Conservation (phyloP, 371 early-diverging fungal genomes). For the Umbelopsis sp. region DNA sequence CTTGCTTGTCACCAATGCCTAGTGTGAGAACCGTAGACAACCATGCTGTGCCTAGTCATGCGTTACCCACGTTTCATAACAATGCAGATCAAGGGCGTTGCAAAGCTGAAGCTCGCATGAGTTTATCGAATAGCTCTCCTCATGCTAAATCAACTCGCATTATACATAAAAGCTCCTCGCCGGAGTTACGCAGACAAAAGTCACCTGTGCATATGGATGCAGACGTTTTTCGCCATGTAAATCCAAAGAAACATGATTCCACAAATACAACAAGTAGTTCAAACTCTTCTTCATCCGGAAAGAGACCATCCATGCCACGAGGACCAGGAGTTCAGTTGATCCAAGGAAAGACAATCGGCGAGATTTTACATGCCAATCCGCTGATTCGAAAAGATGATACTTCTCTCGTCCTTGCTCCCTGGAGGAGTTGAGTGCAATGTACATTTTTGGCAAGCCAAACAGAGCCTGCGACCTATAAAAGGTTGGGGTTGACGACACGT, state of each 20-base stretch:
- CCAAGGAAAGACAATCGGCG: slow-evolving; percentile 8
- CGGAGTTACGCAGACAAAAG: background rate
- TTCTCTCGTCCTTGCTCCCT: background rate
- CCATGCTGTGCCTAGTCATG: background rate
- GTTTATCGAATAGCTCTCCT: too few relatives aligned
- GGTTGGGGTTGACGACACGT: too few relatives aligned
- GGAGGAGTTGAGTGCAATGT: background rate
- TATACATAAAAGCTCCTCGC: background rate
- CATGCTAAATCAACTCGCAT: background rate
- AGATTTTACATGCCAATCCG: slow-evolving; percentile 2
- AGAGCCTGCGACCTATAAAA: too few relatives aligned
- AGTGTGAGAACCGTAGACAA: background rate
- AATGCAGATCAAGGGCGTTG: background rate
- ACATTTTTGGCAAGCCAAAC: background rate
- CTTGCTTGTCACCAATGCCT: background rate
- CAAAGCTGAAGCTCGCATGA: background rate
- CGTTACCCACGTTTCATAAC: background rate
- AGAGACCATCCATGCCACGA: background rate
- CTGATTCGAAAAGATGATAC: slow-evolving; percentile 1
- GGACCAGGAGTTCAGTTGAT: background rate
- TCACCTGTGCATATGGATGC: background rate
- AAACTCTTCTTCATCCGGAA: background rate
- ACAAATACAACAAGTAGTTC: background rate
- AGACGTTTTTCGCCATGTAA: background rate
- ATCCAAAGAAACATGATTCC: background rate